Evolutionary conservation across 164 flowering plant genomes (phyloP), one percentile per base, ranked within the genome.

Genomic region (Berberis thunbergii): DNA sequence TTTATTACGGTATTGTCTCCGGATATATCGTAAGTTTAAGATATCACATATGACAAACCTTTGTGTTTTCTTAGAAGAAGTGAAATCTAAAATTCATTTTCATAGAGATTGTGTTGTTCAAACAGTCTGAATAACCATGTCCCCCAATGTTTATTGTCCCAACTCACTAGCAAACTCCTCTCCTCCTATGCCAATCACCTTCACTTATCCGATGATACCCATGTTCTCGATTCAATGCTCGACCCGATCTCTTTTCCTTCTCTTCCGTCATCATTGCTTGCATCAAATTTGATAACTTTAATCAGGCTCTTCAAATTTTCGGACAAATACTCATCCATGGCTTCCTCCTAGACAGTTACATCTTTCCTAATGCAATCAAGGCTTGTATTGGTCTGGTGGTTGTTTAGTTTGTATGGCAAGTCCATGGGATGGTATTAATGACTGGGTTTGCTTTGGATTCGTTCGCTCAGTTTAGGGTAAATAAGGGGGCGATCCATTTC

Each of bases 371-470:
- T 41, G 43, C 10, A 7, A 2, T 57, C 4, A 57, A 57, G 45
- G 60, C 60, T 0, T 57, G 60, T 42, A 13, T 45, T 41, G 60
- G 60, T 4, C 2, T 57, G 9, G 7, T 7, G 1, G 4, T 2
- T 7, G 8, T 42, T 9, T 4, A 49, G 39, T 3, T 52, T 1
- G 88, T 87, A 2, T 70, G 75, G 61, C 81, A 78, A 72, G 67
- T 86, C 11, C 95, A 87, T 60, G 74, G 74, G 1, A 59, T 82
- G 45, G 78, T 63, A 0, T 62, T 49, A 7, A 70, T 77, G 6
- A 66, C 69, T 73, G 92, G 92, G 73, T 77, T 74, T 60, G 66
- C 41, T 45, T 70, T 61, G 7, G 91, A 90, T 74, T 53, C 79
- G 6, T 76, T 81, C 65, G 84, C 85, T 41, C 75, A 70, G 43